Percentiles rank a stretch among this genome's conserved stretches.
Conservation (phyloP, 352 stramenopile genomes). For the Phytophthora vignae region DNA sequence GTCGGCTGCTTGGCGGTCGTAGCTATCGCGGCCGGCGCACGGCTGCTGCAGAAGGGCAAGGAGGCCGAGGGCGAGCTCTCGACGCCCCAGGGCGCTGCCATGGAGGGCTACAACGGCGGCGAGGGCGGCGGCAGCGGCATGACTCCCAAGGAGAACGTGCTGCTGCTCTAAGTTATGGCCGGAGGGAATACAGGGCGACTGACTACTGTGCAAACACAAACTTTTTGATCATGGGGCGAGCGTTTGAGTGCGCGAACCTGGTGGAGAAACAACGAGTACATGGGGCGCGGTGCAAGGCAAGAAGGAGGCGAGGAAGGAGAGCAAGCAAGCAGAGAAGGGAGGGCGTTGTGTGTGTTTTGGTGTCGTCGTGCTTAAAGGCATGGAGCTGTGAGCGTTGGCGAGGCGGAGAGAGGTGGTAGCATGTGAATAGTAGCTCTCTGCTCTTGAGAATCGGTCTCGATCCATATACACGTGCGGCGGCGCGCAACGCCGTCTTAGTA, state of each 20-base stretch:
- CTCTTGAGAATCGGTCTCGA: constrained; percentile 17
- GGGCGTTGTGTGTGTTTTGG: constrained; percentile 31
- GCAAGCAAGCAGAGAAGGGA: constrained; percentile 7
- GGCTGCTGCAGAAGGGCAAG: constrained; percentile 75
- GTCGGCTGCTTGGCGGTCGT: constrained; percentile 80
- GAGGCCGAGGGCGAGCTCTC: constrained; percentile 45
- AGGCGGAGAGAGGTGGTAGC: constrained; percentile 20
- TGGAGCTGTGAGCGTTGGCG: constrained; percentile 13
- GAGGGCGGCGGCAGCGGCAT: constrained; percentile 63
- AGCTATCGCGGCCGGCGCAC: constrained; percentile 69
- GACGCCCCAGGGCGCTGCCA: constrained; percentile 44
- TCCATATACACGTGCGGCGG: constrained; percentile 25
- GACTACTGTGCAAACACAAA: constrained; percentile 37
- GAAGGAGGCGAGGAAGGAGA: constrained; percentile 1
- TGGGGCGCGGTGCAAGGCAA: constrained; percentile 14
- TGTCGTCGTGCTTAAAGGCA: constrained; percentile 37
- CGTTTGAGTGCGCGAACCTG: constrained; percentile 30
- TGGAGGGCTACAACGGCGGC: constrained; percentile 50
- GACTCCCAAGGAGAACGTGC: constrained; percentile 85
- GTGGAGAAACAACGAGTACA: constrained; percentile 22
- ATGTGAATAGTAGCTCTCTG: constrained; percentile 45
- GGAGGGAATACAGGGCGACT: constrained; percentile 21
- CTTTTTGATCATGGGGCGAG: constrained; percentile 37
- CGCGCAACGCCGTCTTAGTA: constrained; percentile 31
- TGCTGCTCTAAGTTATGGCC: constrained; percentile 83